Evolutionary conservation across 768 basidiomycete genomes (phyloP), one percentile per base, ranked within the genome.

Genomic region (Termitomyces sp.): DNA sequence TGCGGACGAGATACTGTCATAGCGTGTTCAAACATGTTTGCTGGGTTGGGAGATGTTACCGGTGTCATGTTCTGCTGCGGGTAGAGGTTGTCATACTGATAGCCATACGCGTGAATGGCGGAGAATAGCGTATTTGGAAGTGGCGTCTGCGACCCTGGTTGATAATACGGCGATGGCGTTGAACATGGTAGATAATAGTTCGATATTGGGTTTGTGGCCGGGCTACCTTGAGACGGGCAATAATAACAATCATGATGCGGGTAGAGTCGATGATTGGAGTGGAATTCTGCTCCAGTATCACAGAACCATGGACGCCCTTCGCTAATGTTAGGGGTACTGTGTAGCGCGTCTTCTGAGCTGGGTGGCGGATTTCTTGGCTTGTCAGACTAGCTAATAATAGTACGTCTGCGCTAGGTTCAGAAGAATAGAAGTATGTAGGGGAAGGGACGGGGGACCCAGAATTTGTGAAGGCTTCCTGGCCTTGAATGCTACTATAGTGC

Each of bases 371-470:
- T 44, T 50, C n/a, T 20, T 58, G 53, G 26, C 35, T 44, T 12
- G 59, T 26, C 1, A 48, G 6, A 72, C 72, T 45, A 64, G 67
- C 38, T 69, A 72, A 13, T 46, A 72, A 13, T 44, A 72, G 69
- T 44, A 68, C 63, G 32, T 68, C 64, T n/a, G 67, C 61, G 30
- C 65, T 66, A 16, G 69, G 66, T 42, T 64, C 36, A 55, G 64
- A 57, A 61, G 67, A 69, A 51, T 77, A 77, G 50, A 77, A 76
- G 56, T 65, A 68, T 1, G 72, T 68, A 1, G 75, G 74, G 16
- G 75, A 76, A 20, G 67, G 57, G 48, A 60, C 43, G 35, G 58
- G 61, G 20, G 66, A 62, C 0, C 55, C 54, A 35, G 60, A 55
- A 28, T 60, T 60, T 22, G 57, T 52, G 9, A 61, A 47, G 24